phyloP scores from a whole-genome alignment of 345 rosid species.

The Aegle marmelos region DNA sequence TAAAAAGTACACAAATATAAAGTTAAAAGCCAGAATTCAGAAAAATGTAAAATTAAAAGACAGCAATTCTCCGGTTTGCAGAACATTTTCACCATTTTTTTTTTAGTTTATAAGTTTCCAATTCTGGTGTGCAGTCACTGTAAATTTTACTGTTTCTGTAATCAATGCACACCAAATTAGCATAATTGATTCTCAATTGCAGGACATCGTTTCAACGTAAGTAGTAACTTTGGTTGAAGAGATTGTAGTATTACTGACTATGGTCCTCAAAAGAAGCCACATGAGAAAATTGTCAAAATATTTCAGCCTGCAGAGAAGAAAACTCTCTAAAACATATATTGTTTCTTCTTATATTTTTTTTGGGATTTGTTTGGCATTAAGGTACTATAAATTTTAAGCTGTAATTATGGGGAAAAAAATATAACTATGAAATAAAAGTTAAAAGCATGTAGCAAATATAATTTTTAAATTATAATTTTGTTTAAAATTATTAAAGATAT shows the following conservation, averaged over 20 bases:
- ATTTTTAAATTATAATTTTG: too few relatives aligned
- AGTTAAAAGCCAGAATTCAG: too few relatives aligned
- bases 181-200: neutral
- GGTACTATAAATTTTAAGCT: too few relatives aligned
- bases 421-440: too few relatives aligned
- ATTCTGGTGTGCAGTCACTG: neutral
- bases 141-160: neutral
- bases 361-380: too few relatives aligned
- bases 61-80: neutral
- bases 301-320: neutral
- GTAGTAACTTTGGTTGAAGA: neutral
- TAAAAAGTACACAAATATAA: too few relatives aligned
- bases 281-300: neutral
- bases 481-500: too few relatives aligned
- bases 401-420: too few relatives aligned
- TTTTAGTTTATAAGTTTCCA: neutral
- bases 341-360: too few relatives aligned
- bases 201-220: neutral
- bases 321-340: neutral
- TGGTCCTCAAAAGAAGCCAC: neutral
- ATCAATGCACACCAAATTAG: neutral
- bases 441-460: too few relatives aligned
- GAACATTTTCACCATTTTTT: neutral
- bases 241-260: too few relatives aligned
- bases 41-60: neutral